Evolutionary conservation across 345 rosid genomes (phyloP).

Genomic region (Hirschfeldia incana): DNA sequence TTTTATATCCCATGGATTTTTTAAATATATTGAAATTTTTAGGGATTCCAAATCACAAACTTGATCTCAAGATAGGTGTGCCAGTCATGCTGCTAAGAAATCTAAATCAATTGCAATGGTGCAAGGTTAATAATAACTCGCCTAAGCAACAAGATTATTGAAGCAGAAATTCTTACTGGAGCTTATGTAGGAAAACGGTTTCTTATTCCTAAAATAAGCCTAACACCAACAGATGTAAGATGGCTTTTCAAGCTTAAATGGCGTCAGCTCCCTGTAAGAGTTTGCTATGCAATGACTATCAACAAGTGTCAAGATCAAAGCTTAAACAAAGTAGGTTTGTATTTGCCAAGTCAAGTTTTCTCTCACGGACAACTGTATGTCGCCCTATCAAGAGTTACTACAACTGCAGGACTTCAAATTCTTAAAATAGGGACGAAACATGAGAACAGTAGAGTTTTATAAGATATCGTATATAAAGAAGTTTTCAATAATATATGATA

Average conservation of each 20-base stretch:
- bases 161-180: slow-evolving; percentile 5
- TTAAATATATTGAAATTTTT: not conserved
- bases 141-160: not conserved
- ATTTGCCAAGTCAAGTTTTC: not conserved
- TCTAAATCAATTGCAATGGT: slow-evolving; percentile 7
- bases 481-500: not conserved
- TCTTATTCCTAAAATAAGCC: slow-evolving; percentile 4
- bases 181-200: not conserved
- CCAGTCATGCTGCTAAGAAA: slow-evolving; percentile 5
- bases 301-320: not conserved
- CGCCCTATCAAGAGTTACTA: not conserved
- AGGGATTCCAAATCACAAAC: not conserved
- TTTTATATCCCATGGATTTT: not conserved
- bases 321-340: not conserved
- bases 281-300: slow-evolving; percentile 10
- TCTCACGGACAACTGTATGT: not conserved
- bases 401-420: not conserved
- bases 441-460: not conserved
- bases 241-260: not conserved
- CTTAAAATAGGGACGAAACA: not conserved
- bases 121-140: slow-evolving; percentile 7
- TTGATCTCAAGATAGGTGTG: not conserved
- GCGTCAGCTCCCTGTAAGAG: not conserved
- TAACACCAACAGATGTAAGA: slow-evolving; percentile 7
- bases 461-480: not conserved